A percentile compares a stretch with the other conserved stretches of the same genome.
phyloP scores from a whole-genome alignment of 441 rosid species.

The Viola pubescens region DNA sequence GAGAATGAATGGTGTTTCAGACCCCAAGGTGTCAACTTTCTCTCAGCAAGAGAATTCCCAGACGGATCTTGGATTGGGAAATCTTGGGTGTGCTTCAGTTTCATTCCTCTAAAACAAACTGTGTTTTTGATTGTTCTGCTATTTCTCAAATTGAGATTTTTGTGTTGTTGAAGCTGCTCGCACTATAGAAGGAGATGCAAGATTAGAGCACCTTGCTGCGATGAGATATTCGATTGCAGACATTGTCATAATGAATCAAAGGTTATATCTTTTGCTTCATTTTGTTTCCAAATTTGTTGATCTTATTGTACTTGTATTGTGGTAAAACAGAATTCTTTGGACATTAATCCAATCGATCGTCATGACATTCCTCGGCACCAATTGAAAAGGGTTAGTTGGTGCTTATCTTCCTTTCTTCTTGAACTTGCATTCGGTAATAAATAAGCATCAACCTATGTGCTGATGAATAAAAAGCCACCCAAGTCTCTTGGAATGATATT shows the following conservation, averaged over 20 bases:
- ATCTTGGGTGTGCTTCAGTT: slow-evolving; percentile 27
- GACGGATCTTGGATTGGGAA: slow-evolving; percentile 25
- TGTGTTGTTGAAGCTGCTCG: slow-evolving; percentile 29
- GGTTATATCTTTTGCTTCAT: slow-evolving; percentile 19
- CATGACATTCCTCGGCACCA: slow-evolving; percentile 54
- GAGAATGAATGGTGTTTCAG: slow-evolving; percentile 2
- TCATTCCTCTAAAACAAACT: no score
- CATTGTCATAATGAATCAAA: slow-evolving; percentile 54
- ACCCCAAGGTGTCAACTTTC: slow-evolving; percentile 16
- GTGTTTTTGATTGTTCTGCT: background rate
- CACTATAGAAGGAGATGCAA: slow-evolving; percentile 52
- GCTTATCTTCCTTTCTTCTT: background rate
- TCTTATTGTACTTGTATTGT: background rate
- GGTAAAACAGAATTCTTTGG: slow-evolving; percentile 26
- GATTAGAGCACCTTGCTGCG: slow-evolving; percentile 52
- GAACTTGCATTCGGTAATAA: background rate
- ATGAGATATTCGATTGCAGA: slow-evolving; percentile 48
- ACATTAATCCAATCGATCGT: slow-evolving; percentile 34
- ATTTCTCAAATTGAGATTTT: background rate
- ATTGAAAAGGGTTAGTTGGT: slow-evolving; percentile 32
- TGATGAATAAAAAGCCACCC: background rate
- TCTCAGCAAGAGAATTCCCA: slow-evolving; percentile 13
- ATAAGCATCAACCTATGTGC: background rate
- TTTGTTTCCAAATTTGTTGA: background rate
- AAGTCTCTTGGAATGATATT: background rate